These are phyloP conservation scores for Botrytis hyacinthi DNA, from an alignment of 2,329 filamentous ascomycete genomes.

Conservation along the genomic window DNA sequence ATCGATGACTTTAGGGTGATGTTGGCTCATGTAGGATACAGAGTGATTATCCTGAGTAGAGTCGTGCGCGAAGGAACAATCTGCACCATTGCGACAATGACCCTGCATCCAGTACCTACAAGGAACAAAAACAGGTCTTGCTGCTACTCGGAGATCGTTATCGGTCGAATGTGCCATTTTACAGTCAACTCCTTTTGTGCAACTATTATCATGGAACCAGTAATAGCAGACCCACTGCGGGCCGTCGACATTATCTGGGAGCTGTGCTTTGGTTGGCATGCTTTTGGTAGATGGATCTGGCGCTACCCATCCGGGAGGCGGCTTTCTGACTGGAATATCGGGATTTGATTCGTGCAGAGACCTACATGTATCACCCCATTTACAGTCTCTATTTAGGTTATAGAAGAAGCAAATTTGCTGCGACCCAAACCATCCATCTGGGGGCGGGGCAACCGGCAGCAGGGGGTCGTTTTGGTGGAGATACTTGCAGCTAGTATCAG, in stretches of 20 bases:
- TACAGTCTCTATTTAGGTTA: slow-evolving; percentile 11
- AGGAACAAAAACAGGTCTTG: background rate
- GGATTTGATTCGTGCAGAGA: background rate
- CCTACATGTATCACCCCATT: background rate
- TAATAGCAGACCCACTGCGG: slow-evolving; percentile 8
- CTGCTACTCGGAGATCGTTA: background rate
- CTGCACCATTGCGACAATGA: background rate
- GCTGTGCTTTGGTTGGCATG: background rate
- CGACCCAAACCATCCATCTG: background rate
- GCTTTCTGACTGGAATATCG: background rate
- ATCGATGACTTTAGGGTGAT: background rate
- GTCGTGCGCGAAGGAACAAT: background rate
- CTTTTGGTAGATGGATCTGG: background rate
- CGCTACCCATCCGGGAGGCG: background rate
- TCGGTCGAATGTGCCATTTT: slow-evolving; percentile 10
- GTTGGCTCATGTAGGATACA: background rate
- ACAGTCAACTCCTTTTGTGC: slow-evolving; percentile 13
- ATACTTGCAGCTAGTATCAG: background rate
- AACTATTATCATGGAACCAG: slow-evolving; percentile 19
- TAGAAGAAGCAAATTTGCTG: slow-evolving; percentile 26
- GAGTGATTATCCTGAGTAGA: background rate
- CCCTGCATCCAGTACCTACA: slow-evolving; percentile 6
- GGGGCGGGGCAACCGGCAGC: background rate
- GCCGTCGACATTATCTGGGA: too few species aligned
- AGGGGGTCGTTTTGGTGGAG: background rate